Base-by-base conservation (phyloP, 441 rosid genomes). In the Brassica balearica region DNA sequence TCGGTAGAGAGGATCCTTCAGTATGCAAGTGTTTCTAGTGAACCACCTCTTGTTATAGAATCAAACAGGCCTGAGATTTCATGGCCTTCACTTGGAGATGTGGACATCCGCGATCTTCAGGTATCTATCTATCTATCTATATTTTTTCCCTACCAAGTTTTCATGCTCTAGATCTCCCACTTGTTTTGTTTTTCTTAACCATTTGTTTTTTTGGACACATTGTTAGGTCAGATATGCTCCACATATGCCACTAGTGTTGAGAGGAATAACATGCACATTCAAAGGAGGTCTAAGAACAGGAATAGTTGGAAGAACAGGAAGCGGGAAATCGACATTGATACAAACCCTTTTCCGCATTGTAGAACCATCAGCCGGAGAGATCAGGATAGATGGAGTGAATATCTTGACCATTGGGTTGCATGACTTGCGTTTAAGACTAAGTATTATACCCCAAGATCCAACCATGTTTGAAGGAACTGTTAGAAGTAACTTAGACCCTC, bases 381-480 rank as follows among this genome's bases (percentile, higher is more conserved):
- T 95, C 75, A 34, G 77, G 74, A 93, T 95, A 48, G 99, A 93
- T 78, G 89, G 88, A 78, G 80, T 95, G 34, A 73, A 91, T 68
- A 93, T 93, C 36, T 87, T 87, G 63, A 80, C 76, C 10, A 87
- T 95, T 59, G 97, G 99, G 71, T 80, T 93, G 75, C 98, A 95
- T 72, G 97, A 95, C 84, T 85, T 95, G 84, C 85, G 96, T 73
- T 87, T 89, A 64, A 87, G 89, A 64, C 85, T 93, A 19, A 91
- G 97, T 82, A 93, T 95, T 22, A 93, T 93, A 69, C 98, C 98
- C 8, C 98, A 90, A 81, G 98, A 95, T 78, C 98, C 99, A 58
- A 91, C 96, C 77, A 89, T 95, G 97, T 95, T 93, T 69, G 98
- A 93, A 82, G 99, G 99, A 20, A 90, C 97, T 2, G 85, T 95